phyloP scores from a whole-genome alignment of 116 monocot genomes.

The Cymodocea nodosa region DNA sequence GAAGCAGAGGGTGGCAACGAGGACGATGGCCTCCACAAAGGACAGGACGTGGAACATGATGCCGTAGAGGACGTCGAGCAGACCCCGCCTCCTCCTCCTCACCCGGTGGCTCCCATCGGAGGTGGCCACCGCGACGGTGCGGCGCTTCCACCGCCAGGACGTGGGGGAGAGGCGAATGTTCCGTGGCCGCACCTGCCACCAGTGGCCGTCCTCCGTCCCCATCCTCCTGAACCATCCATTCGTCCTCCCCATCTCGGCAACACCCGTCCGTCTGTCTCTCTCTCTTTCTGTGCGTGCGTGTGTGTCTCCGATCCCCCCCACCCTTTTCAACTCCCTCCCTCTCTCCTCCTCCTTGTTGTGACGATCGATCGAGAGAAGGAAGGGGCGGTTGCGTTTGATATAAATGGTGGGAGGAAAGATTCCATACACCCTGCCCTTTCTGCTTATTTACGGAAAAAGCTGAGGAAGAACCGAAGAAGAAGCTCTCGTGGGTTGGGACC shows the following conservation, averaged over 20 bases:
- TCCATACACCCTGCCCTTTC: too few species aligned
- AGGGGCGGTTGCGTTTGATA: too few species aligned
- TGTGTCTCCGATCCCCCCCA: too few species aligned
- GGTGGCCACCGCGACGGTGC: neutral
- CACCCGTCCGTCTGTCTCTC: too few species aligned
- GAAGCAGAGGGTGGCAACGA: neutral
- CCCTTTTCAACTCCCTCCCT: too few species aligned
- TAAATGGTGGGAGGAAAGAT: too few species aligned
- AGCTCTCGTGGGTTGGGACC: too few species aligned
- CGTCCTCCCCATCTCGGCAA: neutral
- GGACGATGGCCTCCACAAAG: neutral
- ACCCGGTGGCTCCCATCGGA: neutral
- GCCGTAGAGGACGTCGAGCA: neutral
- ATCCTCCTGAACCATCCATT: constrained; percentile 5
- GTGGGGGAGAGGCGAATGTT: constrained; percentile 1
- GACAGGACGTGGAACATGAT: constrained; percentile 3
- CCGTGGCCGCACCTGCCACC: neutral
- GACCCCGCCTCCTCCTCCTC: neutral
- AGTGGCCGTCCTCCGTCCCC: neutral
- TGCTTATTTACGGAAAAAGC: too few species aligned
- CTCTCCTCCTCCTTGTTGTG: too few species aligned
- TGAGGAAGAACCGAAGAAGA: too few species aligned
- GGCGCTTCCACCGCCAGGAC: neutral
- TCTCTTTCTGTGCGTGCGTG: too few species aligned
- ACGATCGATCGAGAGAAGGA: too few species aligned